These are phyloP conservation scores for Aspergillus persii DNA, from an alignment of 2,329 filamentous ascomycete species.

Conservation along the genomic window DNA sequence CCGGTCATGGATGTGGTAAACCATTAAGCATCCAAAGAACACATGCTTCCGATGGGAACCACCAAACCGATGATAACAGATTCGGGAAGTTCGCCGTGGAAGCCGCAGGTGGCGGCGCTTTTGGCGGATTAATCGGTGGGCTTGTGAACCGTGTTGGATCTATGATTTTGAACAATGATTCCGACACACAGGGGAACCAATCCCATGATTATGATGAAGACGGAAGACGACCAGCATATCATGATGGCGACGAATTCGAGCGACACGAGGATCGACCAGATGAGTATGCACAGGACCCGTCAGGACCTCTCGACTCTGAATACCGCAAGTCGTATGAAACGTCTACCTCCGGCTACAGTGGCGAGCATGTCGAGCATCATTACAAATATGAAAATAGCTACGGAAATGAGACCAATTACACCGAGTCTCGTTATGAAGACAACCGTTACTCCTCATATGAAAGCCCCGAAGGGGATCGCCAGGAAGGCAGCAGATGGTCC, in stretches of 20 bases:
- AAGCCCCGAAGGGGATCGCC: constrained; percentile 10
- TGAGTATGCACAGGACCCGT: not conserved
- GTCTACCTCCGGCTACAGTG: not conserved
- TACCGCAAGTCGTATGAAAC: not conserved
- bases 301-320: not conserved
- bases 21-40: constrained; percentile 70
- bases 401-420: not conserved
- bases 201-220: too few species aligned
- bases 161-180: constrained; percentile 59
- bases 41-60: constrained; percentile 20
- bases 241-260: not conserved
- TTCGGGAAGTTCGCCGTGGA: constrained; percentile 56
- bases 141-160: constrained; percentile 59
- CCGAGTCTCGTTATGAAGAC: constrained; percentile 9
- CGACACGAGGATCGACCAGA: not conserved
- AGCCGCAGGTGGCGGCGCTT: constrained; percentile 61
- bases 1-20: constrained; percentile 82
- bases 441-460: constrained; percentile 10
- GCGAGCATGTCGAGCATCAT: not conserved
- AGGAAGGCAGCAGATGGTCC: constrained; percentile 14
- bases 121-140: constrained; percentile 70
- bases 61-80: constrained; percentile 21
- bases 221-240: not conserved
- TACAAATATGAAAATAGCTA: constrained; percentile 15
- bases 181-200: not conserved